Conservation (phyloP, 495 filamentous ascomycete species). For the Tuber microsphaerosporum region DNA sequence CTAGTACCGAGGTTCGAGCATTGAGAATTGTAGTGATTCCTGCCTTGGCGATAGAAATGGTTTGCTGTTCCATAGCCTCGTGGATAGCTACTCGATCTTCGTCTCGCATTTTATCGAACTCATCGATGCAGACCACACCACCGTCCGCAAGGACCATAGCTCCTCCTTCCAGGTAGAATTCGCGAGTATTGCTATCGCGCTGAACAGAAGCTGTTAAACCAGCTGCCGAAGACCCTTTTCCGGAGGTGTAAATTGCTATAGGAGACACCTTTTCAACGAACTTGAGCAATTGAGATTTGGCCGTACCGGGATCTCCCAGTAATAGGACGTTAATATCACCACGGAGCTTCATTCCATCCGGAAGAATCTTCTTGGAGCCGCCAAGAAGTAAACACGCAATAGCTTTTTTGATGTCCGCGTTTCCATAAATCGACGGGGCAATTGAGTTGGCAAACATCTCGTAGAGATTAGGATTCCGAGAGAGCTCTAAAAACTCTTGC, state of each 20-base stretch:
- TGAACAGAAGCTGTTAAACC: constrained; percentile 98
- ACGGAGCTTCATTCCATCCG: constrained; percentile 96
- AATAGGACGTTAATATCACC: constrained; percentile 98
- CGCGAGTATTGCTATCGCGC: constrained; percentile 79
- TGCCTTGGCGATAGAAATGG: constrained; percentile 98
- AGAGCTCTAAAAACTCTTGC: constrained; percentile 93
- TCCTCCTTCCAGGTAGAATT: constrained; percentile 97
- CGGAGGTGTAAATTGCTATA: constrained; percentile 97
- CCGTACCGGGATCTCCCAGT: constrained; percentile 95
- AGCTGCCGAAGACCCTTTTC: constrained; percentile 95
- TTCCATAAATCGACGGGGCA: constrained; percentile 96
- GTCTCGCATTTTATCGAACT: constrained; percentile 99
- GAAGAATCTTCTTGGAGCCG: constrained; percentile 96
- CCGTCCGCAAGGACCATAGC: constrained; percentile 98
- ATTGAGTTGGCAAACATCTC: constrained; percentile 84
- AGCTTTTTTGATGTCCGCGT: constrained; percentile 95
- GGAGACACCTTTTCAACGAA: constrained; percentile 96
- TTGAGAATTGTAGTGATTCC: constrained; percentile 99
- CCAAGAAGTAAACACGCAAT: constrained; percentile 92
- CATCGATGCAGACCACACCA: constrained; percentile 97
- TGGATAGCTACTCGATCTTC: constrained; percentile 98
- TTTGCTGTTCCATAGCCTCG: constrained; percentile 99
- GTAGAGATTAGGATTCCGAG: constrained; percentile 83
- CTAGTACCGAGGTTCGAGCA: constrained; percentile 87
- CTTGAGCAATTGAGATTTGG: constrained; percentile 94